Base-by-base conservation (phyloP, 257 asterid genomes). In the Haberlea rhodopensis region DNA sequence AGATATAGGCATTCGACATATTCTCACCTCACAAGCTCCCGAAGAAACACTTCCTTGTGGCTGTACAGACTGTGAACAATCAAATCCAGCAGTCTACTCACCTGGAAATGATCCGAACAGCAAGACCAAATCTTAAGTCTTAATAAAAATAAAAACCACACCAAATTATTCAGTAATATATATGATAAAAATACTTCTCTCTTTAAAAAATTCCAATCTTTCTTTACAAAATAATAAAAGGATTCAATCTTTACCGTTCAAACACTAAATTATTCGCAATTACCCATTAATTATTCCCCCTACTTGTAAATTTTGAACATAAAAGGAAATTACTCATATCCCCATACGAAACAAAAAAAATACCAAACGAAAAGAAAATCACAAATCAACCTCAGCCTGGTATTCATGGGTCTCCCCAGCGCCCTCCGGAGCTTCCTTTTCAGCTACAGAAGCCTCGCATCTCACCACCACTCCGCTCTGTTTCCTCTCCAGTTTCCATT, bases 1-100 rank as follows among this genome's bases (percentile, higher is more conserved):
- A 11, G n/a, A 37, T 4, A 3, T 34, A 8, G n/a, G 45, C 46
- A 13, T 37, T 3, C n/a, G 49, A 74, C 18, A 25, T 15, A 18
- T 31, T 60, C 73, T 76, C 66, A 90, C 97, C 99, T 92, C 57
- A 92, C 99, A 20, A 92, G 95, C 84, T 92, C 99, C 48, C 99
- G 89, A 53, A 94, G 96, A 79, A 94, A 94, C 68, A 94, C 97
- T 77, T 94, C 99, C 84, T 94, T 94, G 83, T 94, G 95, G 84
- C 97, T 94, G 83, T 90, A 94, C 56, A 94, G 84, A 70, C 97
- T 94, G 77, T 94, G 97, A 71, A 94, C 97, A 54, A 94, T 94
- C 78, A 94, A 87, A 81, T 94, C 97, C 83, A 94, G 40, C 57
- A 94, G 73, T 31, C 99, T 79, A 76, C 97, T 90, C 67, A 94